Conservation (phyloP, 1,139 yeast species). For the Blastobotrys indianensis region DNA sequence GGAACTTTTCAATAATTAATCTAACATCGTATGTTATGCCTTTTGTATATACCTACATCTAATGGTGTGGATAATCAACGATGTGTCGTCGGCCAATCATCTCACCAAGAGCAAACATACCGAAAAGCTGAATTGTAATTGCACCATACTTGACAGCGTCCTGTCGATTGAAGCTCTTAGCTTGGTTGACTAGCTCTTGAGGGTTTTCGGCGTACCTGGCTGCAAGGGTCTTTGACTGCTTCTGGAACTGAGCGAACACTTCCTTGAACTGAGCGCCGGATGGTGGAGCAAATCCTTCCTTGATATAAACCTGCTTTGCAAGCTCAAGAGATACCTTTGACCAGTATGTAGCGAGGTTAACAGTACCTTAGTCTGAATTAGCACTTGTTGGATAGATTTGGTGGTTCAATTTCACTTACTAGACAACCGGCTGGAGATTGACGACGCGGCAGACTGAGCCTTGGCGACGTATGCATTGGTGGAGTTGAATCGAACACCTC, state of each 20-base stretch:
- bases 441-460: conserved; percentile 40
- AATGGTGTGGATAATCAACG: conserved; percentile 63
- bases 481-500: conserved; percentile 39
- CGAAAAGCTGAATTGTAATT: conserved; percentile 76
- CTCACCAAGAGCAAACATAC: conserved; percentile 93
- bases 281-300: conserved; percentile 94
- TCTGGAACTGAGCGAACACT: conserved; percentile 56
- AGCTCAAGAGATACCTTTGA: conserved; percentile 83
- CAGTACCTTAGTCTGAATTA: conserved; percentile 13
- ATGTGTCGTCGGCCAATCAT: conserved; percentile 90
- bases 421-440: conserved; percentile 45
- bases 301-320: conserved; percentile 81
- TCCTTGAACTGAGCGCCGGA: conserved; percentile 68
- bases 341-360: conserved; percentile 55
- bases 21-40: too few species aligned
- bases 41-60: background rate
- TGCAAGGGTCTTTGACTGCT: conserved; percentile 47
- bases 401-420: conserved; percentile 29
- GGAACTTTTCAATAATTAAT: background rate
- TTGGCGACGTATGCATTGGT: conserved; percentile 34
- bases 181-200: conserved; percentile 27
- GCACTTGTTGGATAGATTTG: background rate
- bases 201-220: conserved; percentile 32
- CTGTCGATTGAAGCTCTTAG: conserved; percentile 50
- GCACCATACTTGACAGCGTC: conserved; percentile 64